A percentile compares a stretch with the other conserved stretches of the same genome.
These are phyloP conservation scores for Flaveria trinervia DNA, from an alignment of 129 eudicot species.

Conservation along the genomic window DNA sequence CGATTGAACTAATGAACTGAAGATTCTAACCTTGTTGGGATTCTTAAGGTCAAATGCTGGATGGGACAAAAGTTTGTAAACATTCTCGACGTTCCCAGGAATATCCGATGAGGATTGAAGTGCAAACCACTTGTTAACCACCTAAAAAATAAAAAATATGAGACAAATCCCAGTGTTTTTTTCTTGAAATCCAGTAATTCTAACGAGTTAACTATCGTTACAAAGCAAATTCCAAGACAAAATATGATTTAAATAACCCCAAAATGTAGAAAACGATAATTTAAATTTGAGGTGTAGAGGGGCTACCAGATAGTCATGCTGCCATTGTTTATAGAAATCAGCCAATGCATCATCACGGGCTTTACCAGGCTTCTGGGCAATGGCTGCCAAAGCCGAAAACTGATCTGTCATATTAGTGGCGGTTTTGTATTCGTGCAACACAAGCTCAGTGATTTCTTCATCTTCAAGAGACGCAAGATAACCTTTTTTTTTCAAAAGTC, in stretches of 20 bases:
- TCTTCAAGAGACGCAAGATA: constrained; percentile 84
- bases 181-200: background rate
- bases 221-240: background rate
- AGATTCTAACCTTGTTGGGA: constrained; percentile 76
- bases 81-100: constrained; percentile 94
- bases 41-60: constrained; percentile 91
- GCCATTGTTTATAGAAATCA: constrained; percentile 92
- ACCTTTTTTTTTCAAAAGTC: constrained; percentile 47
- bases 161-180: background rate
- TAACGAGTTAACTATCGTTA: background rate
- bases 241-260: background rate
- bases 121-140: constrained; percentile 88
- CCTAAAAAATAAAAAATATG: constrained; percentile 41
- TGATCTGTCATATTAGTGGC: constrained; percentile 98
- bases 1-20: background rate
- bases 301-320: constrained; percentile 80
- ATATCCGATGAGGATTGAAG: constrained; percentile 92
- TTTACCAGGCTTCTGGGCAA: constrained; percentile 84
- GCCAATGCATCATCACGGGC: constrained; percentile 75
- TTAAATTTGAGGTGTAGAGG: background rate
- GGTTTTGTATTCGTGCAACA: constrained; percentile 71
- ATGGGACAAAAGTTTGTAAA: constrained; percentile 67
- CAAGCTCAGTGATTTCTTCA: constrained; percentile 66
- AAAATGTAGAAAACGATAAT: background rate
- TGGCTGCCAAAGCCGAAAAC: constrained; percentile 82